These are phyloP conservation scores for Torulaspora gathmanii DNA, from an alignment of 805 yeast species.

Conservation along the genomic window DNA sequence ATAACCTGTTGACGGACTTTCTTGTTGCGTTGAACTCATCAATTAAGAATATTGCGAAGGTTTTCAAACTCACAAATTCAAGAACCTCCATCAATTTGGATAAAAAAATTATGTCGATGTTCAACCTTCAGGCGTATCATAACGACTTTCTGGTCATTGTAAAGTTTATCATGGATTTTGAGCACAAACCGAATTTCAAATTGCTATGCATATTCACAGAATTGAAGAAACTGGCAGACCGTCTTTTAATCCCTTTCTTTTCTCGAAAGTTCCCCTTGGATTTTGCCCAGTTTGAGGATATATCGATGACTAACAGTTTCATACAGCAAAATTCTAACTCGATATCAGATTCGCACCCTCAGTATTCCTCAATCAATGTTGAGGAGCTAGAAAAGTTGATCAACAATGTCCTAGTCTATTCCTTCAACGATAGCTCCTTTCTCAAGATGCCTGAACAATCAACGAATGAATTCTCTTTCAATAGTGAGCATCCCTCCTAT, in stretches of 20 bases:
- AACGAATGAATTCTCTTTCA: conserved; percentile 27
- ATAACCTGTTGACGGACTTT: conserved; percentile 28
- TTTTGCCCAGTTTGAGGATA: conserved; percentile 22
- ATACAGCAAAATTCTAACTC: conserved; percentile 6
- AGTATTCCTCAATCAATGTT: conserved; percentile 17
- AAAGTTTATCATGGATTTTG: conserved; percentile 33
- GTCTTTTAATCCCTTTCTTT: conserved; percentile 27
- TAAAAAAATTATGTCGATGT: conserved; percentile 23
- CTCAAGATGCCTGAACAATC: conserved; percentile 30
- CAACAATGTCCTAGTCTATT: conserved; percentile 30
- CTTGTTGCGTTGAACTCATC: conserved; percentile 33
- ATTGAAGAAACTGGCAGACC: conserved; percentile 29
- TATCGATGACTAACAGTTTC: conserved; percentile 7
- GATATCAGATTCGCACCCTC: conserved; percentile 1
- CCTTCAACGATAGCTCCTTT: conserved; percentile 34
- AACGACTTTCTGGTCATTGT: conserved; percentile 30
- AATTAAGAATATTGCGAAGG: conserved; percentile 29
- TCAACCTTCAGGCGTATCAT: conserved; percentile 32
- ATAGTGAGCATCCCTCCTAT: conserved; percentile 10
- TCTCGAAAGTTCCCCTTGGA: conserved; percentile 21
- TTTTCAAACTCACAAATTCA: conserved; percentile 19
- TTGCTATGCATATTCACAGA: conserved; percentile 32
- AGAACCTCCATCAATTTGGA: conserved; percentile 19
- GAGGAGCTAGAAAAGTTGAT: conserved; percentile 29
- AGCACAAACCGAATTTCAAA: conserved; percentile 34